phyloP scores from a whole-genome alignment of 176 grass and related monocot species.

The Aegilops speltoides region DNA sequence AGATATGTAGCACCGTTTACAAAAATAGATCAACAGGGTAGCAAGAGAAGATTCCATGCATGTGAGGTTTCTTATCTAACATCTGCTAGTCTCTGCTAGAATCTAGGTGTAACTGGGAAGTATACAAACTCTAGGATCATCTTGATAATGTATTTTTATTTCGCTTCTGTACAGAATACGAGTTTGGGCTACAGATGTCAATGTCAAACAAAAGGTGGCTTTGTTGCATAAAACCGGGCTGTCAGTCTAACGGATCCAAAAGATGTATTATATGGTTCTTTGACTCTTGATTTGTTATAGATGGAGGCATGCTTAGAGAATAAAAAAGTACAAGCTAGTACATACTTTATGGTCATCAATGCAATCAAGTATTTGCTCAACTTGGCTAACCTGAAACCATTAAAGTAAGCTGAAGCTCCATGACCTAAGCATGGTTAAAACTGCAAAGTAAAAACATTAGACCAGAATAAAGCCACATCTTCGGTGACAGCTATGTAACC shows the following conservation, averaged over 20 bases:
- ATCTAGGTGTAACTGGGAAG: slow-evolving; percentile 26
- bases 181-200: slow-evolving; percentile 35
- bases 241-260: slow-evolving; percentile 37
- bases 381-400: slow-evolving; percentile 54
- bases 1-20: slow-evolving; percentile 7
- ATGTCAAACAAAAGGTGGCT: slow-evolving; percentile 42
- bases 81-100: slow-evolving; percentile 10
- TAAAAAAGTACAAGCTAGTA: slow-evolving; percentile 27
- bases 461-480: slow-evolving; percentile 30
- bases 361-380: slow-evolving; percentile 50
- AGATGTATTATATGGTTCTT: slow-evolving; percentile 42
- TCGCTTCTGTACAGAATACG: slow-evolving; percentile 20
- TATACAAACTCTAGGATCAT: slow-evolving; percentile 17
- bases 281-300: slow-evolving; percentile 49
- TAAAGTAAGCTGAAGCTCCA: slow-evolving; percentile 41
- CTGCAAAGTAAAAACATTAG: slow-evolving; percentile 23
- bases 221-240: slow-evolving; percentile 22
- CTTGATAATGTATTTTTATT: slow-evolving; percentile 16
- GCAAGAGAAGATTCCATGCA: slow-evolving; percentile 40
- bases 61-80: slow-evolving; percentile 38
- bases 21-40: slow-evolving; percentile 27
- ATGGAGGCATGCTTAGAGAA: slow-evolving; percentile 39
- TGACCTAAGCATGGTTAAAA: slow-evolving; percentile 47
- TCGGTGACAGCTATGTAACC: slow-evolving; percentile 47
- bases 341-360: slow-evolving; percentile 46